Percentiles rank a stretch among this genome's conserved stretches.
Evolutionary conservation across 2,329 filamentous ascomycete genomes (phyloP).

Genomic region (Grosmannia serpens): DNA sequence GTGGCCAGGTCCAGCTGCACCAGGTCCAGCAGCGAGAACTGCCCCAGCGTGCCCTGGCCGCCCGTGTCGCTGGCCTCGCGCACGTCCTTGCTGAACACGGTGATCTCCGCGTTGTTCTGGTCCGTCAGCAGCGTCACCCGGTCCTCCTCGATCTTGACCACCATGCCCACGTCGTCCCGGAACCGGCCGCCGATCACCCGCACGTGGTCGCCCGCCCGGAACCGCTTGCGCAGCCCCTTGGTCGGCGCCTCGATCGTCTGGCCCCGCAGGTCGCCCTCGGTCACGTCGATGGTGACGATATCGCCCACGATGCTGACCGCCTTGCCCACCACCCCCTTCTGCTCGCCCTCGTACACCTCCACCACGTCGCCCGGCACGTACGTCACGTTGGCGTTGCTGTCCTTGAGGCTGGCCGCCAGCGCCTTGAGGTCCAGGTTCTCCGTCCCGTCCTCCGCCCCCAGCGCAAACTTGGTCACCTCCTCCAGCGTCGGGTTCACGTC

Average conservation of each 20-base stretch:
- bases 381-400: slow-evolving; percentile 65
- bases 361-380: slow-evolving; percentile 94
- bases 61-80: slow-evolving; percentile 88
- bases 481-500: slow-evolving; percentile 89
- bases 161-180: slow-evolving; percentile 91
- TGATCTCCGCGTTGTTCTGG: slow-evolving; percentile 85
- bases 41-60: slow-evolving; percentile 70
- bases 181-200: slow-evolving; percentile 96
- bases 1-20: slow-evolving; percentile 89
- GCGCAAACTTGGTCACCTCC: slow-evolving; percentile 89
- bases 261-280: slow-evolving; percentile 68
- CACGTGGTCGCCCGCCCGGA: slow-evolving; percentile 89
- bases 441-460: slow-evolving; percentile 79
- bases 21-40: slow-evolving; percentile 85
- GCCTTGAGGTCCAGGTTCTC: slow-evolving; percentile 89
- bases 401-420: slow-evolving; percentile 79
- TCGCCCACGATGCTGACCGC: slow-evolving; percentile 80
- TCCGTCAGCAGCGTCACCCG: slow-evolving; percentile 88
- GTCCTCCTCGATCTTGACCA: slow-evolving; percentile 86
- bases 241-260: slow-evolving; percentile 87
- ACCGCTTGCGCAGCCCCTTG: slow-evolving; percentile 84
- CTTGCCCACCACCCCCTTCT: slow-evolving; percentile 79
- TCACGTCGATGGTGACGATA: slow-evolving; percentile 80
- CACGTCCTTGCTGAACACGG: slow-evolving; percentile 94
- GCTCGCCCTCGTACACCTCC: slow-evolving; percentile 90